Evolutionary conservation across 148 eudicot genomes (phyloP).

Genomic region (Chenopodium berlandieri): DNA sequence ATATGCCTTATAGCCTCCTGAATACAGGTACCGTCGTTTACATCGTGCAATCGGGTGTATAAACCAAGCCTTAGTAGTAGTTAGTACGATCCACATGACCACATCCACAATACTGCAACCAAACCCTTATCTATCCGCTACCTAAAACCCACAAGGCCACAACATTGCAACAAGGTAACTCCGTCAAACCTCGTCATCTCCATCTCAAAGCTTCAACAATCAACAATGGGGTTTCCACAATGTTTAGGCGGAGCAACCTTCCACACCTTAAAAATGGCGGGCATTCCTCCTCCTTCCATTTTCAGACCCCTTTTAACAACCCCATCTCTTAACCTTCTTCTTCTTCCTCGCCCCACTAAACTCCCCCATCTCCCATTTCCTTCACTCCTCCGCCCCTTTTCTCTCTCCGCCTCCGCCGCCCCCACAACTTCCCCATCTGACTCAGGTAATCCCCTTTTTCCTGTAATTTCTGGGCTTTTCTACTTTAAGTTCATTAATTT

Average conservation of each 20-base stretch:
- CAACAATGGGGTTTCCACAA: slow-evolving; percentile 31
- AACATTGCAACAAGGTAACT: not conserved
- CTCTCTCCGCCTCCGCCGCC: slow-evolving; percentile 31
- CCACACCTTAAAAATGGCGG: slow-evolving; percentile 42
- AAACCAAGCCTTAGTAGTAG: no score
- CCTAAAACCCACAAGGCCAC: not conserved
- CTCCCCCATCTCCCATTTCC: slow-evolving; percentile 25
- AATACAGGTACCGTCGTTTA: no score
- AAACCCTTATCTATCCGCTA: not conserved
- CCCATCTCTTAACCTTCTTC: slow-evolving; percentile 23
- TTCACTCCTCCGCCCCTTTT: slow-evolving; percentile 37
- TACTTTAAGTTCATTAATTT: not conserved
- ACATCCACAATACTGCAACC: no score
- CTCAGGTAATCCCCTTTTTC: slow-evolving; percentile 29
- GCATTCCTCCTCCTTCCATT: slow-evolving; percentile 32
- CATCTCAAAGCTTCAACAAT: not conserved
- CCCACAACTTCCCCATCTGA: slow-evolving; percentile 28
- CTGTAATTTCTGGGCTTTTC: not conserved
- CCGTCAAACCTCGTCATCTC: not conserved
- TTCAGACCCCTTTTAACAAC: slow-evolving; percentile 26
- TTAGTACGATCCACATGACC: no score
- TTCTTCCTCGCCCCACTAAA: slow-evolving; percentile 15
- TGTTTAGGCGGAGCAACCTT: slow-evolving; percentile 36
- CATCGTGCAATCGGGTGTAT: no score
- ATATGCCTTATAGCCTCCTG: no score